Evolutionary conservation across 2,329 filamentous ascomycete species (phyloP), one percentile per base, ranked within the genome.

Genomic region (Phialemoniopsis sp.): DNA sequence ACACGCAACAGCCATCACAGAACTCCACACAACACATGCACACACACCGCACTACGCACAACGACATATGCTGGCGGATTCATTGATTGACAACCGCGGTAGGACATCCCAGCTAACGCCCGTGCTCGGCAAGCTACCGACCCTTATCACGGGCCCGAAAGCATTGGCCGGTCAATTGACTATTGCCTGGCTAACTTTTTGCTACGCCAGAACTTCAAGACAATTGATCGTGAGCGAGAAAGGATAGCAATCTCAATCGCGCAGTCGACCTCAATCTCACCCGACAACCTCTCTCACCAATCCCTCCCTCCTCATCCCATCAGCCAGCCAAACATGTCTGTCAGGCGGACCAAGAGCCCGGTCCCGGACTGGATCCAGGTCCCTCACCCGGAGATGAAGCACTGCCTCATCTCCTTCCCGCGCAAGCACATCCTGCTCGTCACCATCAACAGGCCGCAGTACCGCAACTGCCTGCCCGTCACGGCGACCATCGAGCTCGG

Each of bases 381-480:
- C 12, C 48, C 54, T 2, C 57, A 60, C 21, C 57, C 58, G 21
- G 49, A 60, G 17, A 42, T 62, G 29, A 45, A 56, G 14, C 47
- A 59, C 45, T 55, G 73, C 66, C 26, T 67, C 56, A 34, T 66
- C 59, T 1, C 71, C 72, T 70, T 68, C 46, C 68, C 68, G 6
- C 55, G 55, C 5, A 55, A 60, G 15, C 56, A 63, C 39, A 59
- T 68, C 26, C 55, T 70, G 12, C 60, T 67, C 10, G 61, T 70
- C 17, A 69, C 67, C 3, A 61, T 72, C 45, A 69, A 70, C 42
- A 60, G 66, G 3, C 61, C 66, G 1, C 45, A 57, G 16, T 51
- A 56, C 13, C 61, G 66, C 34, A 73, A 72, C 46, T 66, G 63
- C 38, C 59, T 72, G 26, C 55, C 56, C 4, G 55, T 56, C 36